A percentile compares a stretch with the other conserved stretches of the same genome.
Conservation (phyloP, 2,329 filamentous ascomycete genomes). For the Botrytis hyacinthi region DNA sequence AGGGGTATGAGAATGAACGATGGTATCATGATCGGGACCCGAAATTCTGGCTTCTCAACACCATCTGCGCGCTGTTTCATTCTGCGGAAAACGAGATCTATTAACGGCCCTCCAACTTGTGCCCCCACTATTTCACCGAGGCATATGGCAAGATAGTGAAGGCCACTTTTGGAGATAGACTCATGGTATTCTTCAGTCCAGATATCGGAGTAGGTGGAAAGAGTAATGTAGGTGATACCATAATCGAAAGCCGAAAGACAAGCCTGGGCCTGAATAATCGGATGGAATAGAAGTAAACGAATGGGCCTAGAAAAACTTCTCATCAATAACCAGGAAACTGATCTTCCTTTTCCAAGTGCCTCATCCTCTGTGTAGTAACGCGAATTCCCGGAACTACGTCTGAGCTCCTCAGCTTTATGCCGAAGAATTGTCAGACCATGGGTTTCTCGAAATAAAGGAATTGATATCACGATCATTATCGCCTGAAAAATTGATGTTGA, state of each 20-base stretch:
- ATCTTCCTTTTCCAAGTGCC: slow-evolving; percentile 30
- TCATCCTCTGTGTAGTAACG: slow-evolving; percentile 33
- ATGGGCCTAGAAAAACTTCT: slow-evolving; percentile 26
- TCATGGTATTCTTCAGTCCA: not conserved
- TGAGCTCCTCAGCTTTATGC: slow-evolving; percentile 11
- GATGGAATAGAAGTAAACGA: not conserved
- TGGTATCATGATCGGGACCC: slow-evolving; percentile 56
- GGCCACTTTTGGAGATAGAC: slow-evolving; percentile 51
- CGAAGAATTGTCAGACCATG: slow-evolving; percentile 49
- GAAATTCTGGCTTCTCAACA: slow-evolving; percentile 61
- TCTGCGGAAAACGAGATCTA: slow-evolving; percentile 29
- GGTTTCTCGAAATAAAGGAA: slow-evolving; percentile 47
- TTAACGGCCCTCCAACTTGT: slow-evolving; percentile 33
- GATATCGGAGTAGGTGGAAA: not conserved
- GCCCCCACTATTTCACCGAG: slow-evolving; percentile 43
- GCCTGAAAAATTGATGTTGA: slow-evolving; percentile 46
- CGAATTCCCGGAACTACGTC: not conserved
- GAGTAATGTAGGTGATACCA: not conserved
- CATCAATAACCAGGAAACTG: not conserved
- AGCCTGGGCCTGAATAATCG: not conserved
- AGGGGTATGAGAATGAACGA: slow-evolving; percentile 54
- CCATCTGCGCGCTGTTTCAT: slow-evolving; percentile 41
- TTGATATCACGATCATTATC: slow-evolving; percentile 43
- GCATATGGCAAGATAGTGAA: slow-evolving; percentile 52
- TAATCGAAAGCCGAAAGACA: not conserved